Evolutionary conservation across 345 rosid species (phyloP).

Genomic region (Cochlearia excelsa): DNA sequence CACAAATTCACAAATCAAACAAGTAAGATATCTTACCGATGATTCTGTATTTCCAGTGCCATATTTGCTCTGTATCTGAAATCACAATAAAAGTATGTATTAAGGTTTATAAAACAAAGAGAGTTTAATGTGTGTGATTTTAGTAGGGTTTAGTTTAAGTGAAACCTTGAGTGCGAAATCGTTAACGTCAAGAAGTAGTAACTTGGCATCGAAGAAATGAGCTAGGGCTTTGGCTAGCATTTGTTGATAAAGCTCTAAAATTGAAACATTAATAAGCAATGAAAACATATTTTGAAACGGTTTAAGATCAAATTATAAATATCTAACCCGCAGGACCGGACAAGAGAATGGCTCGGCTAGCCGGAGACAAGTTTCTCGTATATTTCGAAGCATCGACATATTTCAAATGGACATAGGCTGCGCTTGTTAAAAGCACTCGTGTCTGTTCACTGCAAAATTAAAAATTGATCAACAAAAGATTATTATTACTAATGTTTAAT

Average conservation of each 20-base stretch:
- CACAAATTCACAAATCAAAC: conserved; percentile 6
- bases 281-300: conserved; percentile 4
- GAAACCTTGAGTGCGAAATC: conserved; percentile 83
- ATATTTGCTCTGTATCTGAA: conserved; percentile 82
- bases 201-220: conserved; percentile 86
- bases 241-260: conserved; percentile 90
- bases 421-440: conserved; percentile 71
- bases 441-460: conserved; percentile 76
- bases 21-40: conserved; percentile 35
- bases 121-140: background rate
- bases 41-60: conserved; percentile 59
- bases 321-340: conserved; percentile 91
- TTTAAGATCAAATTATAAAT: background rate
- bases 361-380: conserved; percentile 79
- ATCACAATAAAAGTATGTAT: background rate
- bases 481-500: no score
- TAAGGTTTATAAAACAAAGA: background rate
- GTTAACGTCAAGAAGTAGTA: conserved; percentile 76
- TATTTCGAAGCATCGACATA: conserved; percentile 81
- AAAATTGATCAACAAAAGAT: no score
- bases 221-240: conserved; percentile 96
- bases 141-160: background rate
- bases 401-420: conserved; percentile 92
- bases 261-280: background rate
- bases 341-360: conserved; percentile 79